phyloP scores from a whole-genome alignment of 768 basidiomycete species.

The Xerocomellus intermedius region DNA sequence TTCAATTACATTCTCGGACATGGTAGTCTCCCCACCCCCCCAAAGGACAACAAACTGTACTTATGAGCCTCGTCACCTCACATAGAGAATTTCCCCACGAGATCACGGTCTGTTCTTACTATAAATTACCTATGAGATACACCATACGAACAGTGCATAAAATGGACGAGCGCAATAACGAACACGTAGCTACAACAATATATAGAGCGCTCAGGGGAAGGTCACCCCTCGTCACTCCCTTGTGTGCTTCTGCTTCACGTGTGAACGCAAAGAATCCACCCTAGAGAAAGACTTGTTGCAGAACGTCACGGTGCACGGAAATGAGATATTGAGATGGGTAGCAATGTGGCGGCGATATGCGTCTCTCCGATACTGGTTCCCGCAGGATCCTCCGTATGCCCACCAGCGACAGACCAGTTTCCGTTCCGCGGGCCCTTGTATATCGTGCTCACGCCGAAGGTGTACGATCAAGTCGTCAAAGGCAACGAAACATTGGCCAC shows the following conservation, averaged over 20 bases:
- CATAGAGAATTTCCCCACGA: no score
- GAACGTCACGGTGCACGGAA: neutral
- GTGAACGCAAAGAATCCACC: neutral
- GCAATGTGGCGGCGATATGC: constrained; percentile 1
- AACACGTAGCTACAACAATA: no score
- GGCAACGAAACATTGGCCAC: neutral
- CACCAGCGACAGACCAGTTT: constrained; percentile 1
- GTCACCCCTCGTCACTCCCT: no score
- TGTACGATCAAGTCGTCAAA: constrained; percentile 1
- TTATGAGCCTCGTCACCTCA: no score
- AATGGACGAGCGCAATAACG: no score
- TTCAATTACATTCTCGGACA: no score
- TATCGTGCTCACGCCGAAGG: neutral
- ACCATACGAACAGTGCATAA: no score
- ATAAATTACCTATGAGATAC: no score
- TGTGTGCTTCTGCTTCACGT: neutral
- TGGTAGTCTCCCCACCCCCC: no score
- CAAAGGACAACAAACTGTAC: no score
- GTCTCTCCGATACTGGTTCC: neutral
- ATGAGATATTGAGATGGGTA: neutral
- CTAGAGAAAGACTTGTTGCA: neutral
- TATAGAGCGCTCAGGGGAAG: no score
- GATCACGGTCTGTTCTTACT: no score
- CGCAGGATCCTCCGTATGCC: neutral
- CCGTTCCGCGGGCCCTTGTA: neutral